phyloP scores from a whole-genome alignment of 2,329 filamentous ascomycete species.

The Dothidotthia symphoricarpi region DNA sequence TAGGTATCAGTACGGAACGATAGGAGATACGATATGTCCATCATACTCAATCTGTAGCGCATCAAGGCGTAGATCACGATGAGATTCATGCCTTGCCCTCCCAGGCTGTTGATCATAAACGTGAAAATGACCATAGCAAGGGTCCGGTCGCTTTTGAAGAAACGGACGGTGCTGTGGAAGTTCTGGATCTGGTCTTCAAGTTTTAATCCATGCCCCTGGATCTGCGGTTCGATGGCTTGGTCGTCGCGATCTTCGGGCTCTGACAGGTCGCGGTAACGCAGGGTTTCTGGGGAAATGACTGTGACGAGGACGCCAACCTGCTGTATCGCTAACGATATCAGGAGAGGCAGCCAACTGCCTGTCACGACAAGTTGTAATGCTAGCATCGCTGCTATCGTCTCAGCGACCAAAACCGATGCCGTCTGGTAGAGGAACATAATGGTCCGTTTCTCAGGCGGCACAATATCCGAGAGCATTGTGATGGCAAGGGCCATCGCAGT shows the following conservation, averaged over 20 bases:
- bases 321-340: slow-evolving; percentile 33
- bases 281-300: slow-evolving; percentile 35
- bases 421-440: slow-evolving; percentile 30
- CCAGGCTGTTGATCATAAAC: slow-evolving; percentile 51
- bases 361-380: slow-evolving; percentile 34
- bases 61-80: slow-evolving; percentile 54
- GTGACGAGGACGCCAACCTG: slow-evolving; percentile 26
- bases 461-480: slow-evolving; percentile 55
- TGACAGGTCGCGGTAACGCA: slow-evolving; percentile 36
- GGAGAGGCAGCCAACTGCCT: slow-evolving; percentile 35
- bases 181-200: slow-evolving; percentile 33
- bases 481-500: slow-evolving; percentile 49
- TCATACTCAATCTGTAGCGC: slow-evolving; percentile 51
- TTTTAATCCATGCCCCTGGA: slow-evolving; percentile 17
- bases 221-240: slow-evolving; percentile 17
- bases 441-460: slow-evolving; percentile 45
- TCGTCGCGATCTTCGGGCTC: slow-evolving; percentile 20
- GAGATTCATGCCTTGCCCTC: slow-evolving; percentile 48
- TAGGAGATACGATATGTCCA: slow-evolving; percentile 43
- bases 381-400: slow-evolving; percentile 38
- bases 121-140: slow-evolving; percentile 46
- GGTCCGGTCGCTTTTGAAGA: slow-evolving; percentile 43
- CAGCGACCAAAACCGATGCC: slow-evolving; percentile 34
- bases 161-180: slow-evolving; percentile 41
- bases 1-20: slow-evolving; percentile 51